Conservation (phyloP, 2,329 filamentous ascomycete genomes). For the Metarhizium robertsii region DNA sequence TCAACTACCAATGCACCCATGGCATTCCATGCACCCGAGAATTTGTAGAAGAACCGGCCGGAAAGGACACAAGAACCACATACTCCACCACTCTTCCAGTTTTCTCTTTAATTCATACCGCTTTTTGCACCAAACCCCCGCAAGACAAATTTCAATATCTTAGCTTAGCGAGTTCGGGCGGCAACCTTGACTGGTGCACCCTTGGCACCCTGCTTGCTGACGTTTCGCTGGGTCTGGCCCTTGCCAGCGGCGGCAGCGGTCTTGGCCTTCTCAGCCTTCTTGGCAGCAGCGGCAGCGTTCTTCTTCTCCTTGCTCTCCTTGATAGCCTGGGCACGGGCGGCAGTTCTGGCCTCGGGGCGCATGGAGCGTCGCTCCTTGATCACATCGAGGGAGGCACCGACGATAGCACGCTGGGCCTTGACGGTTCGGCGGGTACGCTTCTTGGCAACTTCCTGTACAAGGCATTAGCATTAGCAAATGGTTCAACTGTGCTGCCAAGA, state of each 20-base stretch:
- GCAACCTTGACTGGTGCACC: constrained; percentile 78
- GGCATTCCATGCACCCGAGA: constrained; percentile 32
- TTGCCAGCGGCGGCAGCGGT: constrained; percentile 61
- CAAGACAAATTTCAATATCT: constrained; percentile 1
- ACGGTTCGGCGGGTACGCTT: constrained; percentile 97
- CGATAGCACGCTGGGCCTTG: constrained; percentile 98
- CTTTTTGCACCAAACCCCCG: constrained; percentile 4
- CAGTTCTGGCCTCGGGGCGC: constrained; percentile 91
- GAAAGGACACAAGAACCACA: constrained; percentile 33
- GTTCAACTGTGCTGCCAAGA: constrained; percentile 6
- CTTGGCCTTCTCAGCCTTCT: constrained; percentile 99
- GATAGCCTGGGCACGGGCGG: constrained; percentile 82
- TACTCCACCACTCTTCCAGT: constrained; percentile 24
- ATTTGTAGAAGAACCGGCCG: constrained; percentile 31
- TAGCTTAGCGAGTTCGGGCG: constrained; percentile 65
- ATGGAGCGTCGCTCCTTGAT: constrained; percentile 97
- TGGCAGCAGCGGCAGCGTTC: constrained; percentile 72
- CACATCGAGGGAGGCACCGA: constrained; percentile 97
- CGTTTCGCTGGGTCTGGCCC: constrained; percentile 70
- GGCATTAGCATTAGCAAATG: constrained; percentile 33
- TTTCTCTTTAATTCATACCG: constrained; percentile 9
- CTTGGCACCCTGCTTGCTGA: constrained; percentile 96
- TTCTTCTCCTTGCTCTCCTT: constrained; percentile 99
- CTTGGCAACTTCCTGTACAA: constrained; percentile 91
- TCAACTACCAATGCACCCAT: constrained; percentile 34